These are phyloP conservation scores for Lipomyces yamanashiensis DNA, from an alignment of 805 yeast genomes.

Conservation along the genomic window DNA sequence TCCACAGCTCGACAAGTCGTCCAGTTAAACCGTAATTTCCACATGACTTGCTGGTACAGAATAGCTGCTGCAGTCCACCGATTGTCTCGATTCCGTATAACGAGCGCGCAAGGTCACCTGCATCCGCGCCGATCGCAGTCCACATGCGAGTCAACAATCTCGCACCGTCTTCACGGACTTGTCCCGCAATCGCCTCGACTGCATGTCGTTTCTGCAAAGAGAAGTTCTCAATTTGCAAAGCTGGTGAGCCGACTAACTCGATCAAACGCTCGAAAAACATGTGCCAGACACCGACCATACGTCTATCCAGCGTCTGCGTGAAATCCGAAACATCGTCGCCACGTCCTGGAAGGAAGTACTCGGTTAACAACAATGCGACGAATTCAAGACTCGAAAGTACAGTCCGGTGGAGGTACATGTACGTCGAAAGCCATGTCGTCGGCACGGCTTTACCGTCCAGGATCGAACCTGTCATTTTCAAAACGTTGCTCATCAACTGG, in stretches of 20 bases:
- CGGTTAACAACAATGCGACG: slow-evolving; percentile 24
- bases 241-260: slow-evolving; percentile 65
- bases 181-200: slow-evolving; percentile 64
- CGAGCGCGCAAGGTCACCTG: slow-evolving; percentile 56
- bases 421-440: slow-evolving; percentile 72
- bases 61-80: slow-evolving; percentile 74
- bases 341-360: slow-evolving; percentile 23
- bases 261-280: slow-evolving; percentile 49
- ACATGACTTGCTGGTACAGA: slow-evolving; percentile 43
- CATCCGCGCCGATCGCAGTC: slow-evolving; percentile 72
- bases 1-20: slow-evolving; percentile 67
- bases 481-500: slow-evolving; percentile 40
- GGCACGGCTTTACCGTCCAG: slow-evolving; percentile 43
- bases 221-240: slow-evolving; percentile 70
- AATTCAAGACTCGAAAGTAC: slow-evolving; percentile 43
- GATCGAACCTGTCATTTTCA: slow-evolving; percentile 41
- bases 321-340: not conserved
- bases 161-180: slow-evolving; percentile 64
- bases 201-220: slow-evolving; percentile 76
- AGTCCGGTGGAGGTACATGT: slow-evolving; percentile 42
- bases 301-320: not conserved
- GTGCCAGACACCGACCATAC: slow-evolving; percentile 22
- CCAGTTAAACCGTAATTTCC: slow-evolving; percentile 46
- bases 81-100: slow-evolving; percentile 65
- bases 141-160: slow-evolving; percentile 63